These are phyloP conservation scores for Durusdinium trenchii DNA, from an alignment of 73 alveolate genomes.

Conservation along the genomic window DNA sequence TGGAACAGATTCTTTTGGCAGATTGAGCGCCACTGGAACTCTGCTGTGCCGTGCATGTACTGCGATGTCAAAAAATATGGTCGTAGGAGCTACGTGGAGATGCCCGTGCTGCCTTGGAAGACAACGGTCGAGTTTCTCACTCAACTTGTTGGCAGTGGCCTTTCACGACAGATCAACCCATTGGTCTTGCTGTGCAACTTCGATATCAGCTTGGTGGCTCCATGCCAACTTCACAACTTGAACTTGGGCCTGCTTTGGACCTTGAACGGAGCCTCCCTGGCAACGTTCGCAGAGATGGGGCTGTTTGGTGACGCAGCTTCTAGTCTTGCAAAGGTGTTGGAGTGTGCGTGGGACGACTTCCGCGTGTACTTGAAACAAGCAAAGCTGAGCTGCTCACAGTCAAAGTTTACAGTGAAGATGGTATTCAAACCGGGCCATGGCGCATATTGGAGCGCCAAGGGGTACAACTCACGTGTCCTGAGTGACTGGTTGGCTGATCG, in stretches of 20 bases:
- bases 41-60: neutral
- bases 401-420: constrained; percentile 23
- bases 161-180: neutral
- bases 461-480: neutral
- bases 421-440: neutral
- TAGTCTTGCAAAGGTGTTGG: neutral
- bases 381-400: neutral
- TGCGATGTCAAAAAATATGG: constrained; percentile 4
- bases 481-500: constrained; percentile 31
- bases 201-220: neutral
- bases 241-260: constrained; percentile 24
- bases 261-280: neutral
- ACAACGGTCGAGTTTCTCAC: neutral
- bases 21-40: constrained; percentile 5
- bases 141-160: neutral
- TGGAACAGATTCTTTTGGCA: constrained; percentile 31
- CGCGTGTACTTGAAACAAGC: neutral
- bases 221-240: constrained; percentile 34
- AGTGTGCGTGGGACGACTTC: constrained; percentile 31
- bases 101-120: neutral
- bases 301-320: neutral
- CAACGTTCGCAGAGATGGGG: constrained; percentile 7
- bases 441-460: constrained; percentile 5
- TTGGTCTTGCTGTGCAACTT: neutral
- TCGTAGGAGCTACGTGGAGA: neutral